Evolutionary conservation across 2,329 filamentous ascomycete species (phyloP).

Genomic region (Myriosclerotinia curreyana): DNA sequence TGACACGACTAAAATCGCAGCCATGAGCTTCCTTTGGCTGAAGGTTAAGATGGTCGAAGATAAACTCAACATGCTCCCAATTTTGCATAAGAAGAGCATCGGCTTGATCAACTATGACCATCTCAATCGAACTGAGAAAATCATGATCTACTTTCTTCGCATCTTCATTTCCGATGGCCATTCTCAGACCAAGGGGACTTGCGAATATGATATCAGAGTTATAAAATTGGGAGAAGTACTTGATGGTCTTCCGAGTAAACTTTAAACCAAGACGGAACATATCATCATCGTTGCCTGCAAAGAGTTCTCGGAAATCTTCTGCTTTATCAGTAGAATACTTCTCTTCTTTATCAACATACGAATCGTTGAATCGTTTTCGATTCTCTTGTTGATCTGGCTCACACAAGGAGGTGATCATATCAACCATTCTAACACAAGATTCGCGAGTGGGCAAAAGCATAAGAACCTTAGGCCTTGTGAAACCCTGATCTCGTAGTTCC

Average conservation of each 20-base stretch:
- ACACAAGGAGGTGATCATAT: conserved; percentile 72
- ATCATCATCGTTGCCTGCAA: conserved; percentile 93
- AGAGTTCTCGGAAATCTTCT: conserved; percentile 83
- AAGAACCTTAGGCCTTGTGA: conserved; percentile 89
- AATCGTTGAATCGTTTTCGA: conserved; percentile 84
- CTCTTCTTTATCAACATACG: conserved; percentile 67
- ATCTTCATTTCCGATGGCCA: conserved; percentile 76
- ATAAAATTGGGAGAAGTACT: conserved; percentile 94
- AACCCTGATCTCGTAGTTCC: conserved; percentile 88
- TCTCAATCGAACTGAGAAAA: conserved; percentile 89
- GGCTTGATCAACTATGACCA: conserved; percentile 86
- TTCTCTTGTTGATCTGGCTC: conserved; percentile 92
- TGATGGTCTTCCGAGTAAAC: conserved; percentile 92
- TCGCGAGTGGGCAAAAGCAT: conserved; percentile 87
- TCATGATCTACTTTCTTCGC: conserved; percentile 74
- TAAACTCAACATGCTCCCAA: conserved; percentile 92
- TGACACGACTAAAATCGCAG: conserved; percentile 88
- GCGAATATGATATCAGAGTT: conserved; percentile 93
- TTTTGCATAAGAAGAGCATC: conserved; percentile 97
- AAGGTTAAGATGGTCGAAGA: conserved; percentile 87
- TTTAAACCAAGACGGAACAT: conserved; percentile 96
- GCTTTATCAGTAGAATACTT: conserved; percentile 72
- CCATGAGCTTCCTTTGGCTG: conserved; percentile 87
- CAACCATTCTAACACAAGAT: conserved; percentile 74
- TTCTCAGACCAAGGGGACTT: conserved; percentile 83